Evolutionary conservation across 208 protist genomes (phyloP), one percentile per base, ranked within the genome.

Genomic region (Trypanosoma melophagium): DNA sequence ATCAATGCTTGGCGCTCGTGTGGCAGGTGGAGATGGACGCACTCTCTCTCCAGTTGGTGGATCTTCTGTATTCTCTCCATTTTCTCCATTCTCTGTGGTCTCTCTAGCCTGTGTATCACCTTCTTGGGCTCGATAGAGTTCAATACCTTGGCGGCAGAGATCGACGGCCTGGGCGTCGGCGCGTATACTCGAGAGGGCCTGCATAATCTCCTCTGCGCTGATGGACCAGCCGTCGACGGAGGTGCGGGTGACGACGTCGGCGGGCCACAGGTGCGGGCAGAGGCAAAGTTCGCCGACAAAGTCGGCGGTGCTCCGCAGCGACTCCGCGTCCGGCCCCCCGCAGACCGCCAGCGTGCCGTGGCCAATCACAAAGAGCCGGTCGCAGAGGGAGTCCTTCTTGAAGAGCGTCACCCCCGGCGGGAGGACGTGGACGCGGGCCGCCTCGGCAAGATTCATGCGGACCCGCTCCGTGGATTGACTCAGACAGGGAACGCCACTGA

Each of bases 211-310:
- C n/a, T 74, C 73, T 0, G 68, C 76, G 31, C 73, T 54, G 21
- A 96, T 60, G 41, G 79, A 73, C 88, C 90, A 96, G 25, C 91
- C 58, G 71, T 89, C 84, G 5, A 92, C 84, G 16, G 87, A 88
- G 35, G 87, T 84, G 50, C 85, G 72, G 16, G 78, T 83, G 19
- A 82, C 54, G 13, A 93, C 69, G 53, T 85, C 76, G 38, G 58
- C 63, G 19, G 82, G 86, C 84, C 86, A 96, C 7, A 80, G 68
- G 75, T 96, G 90, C 28, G 85, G 76, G 24, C 57, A 63, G 42
- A 96, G 77, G 57, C 86, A 96, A 0, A 90, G 58, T 66, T 94
- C 87, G 14, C 90, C 90, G 44, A 96, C 77, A 66, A 81, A 94
- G 40, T 84, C 86, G 16, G 60, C 56, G 22, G 62, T 64, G 55